Conservation (phyloP, 1,284 basidiomycete species). For the Cerioporus squamosus region DNA sequence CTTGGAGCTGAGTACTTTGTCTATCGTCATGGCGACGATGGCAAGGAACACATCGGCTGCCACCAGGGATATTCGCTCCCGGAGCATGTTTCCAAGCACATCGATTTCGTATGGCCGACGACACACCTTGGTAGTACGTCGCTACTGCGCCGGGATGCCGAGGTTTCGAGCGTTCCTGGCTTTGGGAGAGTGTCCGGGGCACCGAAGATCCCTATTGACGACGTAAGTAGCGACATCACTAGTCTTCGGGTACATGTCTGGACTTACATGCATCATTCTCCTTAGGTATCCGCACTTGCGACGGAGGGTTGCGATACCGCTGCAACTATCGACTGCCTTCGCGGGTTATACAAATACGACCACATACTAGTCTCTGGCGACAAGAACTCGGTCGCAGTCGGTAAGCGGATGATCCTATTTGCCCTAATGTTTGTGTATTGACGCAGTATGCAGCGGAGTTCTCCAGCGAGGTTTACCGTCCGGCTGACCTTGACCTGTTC, state of each 20-base stretch:
- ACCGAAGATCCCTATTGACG: background rate
- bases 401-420: slow-evolving; percentile 4
- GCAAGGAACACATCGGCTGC: slow-evolving; percentile 37
- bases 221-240: background rate
- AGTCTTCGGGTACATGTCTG: background rate
- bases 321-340: slow-evolving; percentile 21
- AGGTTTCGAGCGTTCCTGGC: background rate
- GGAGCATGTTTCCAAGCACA: slow-evolving; percentile 26
- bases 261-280: background rate
- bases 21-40: slow-evolving; percentile 43
- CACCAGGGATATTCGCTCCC: slow-evolving; percentile 28
- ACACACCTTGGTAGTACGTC: slow-evolving; percentile 21
- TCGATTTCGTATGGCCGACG: slow-evolving; percentile 30
- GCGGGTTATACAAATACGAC: slow-evolving; percentile 20
- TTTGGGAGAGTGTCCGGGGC: slow-evolving; percentile 2
- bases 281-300: background rate
- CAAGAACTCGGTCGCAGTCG: slow-evolving; percentile 19
- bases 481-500: slow-evolving; percentile 48
- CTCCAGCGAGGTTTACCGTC: slow-evolving; percentile 48
- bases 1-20: slow-evolving; percentile 49
- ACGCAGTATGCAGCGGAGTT: slow-evolving; percentile 46
- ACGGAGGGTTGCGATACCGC: slow-evolving; percentile 14
- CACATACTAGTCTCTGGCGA: slow-evolving; percentile 7
- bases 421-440: background rate
- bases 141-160: slow-evolving; percentile 1